Percentiles rank a stretch among this genome's conserved stretches.
Conservation (phyloP, 2,329 filamentous ascomycete species). For the Tothia fuscella region DNA sequence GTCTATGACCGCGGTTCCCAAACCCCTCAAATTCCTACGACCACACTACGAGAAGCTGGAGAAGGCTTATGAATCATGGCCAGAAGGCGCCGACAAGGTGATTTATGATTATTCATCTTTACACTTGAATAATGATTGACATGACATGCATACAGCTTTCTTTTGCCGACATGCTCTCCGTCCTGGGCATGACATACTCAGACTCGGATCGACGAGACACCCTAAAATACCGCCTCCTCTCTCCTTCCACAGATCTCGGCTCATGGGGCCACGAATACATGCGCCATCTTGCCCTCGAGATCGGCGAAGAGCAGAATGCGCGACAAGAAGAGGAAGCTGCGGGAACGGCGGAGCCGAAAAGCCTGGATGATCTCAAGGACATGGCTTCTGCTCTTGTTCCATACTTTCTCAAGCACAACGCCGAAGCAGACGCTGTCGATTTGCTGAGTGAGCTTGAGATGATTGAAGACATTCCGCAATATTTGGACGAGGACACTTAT, state of each 20-base stretch:
- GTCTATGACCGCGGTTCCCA: slow-evolving; percentile 98
- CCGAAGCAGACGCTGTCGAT: slow-evolving; percentile 95
- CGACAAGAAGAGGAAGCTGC: slow-evolving; percentile 75
- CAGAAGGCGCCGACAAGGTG: slow-evolving; percentile 71
- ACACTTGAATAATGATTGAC: background rate
- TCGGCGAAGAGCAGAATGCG: slow-evolving; percentile 87
- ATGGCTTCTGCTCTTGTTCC: slow-evolving; percentile 78
- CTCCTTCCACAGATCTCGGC: slow-evolving; percentile 81
- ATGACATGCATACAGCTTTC: slow-evolving; percentile 43
- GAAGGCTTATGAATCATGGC: slow-evolving; percentile 83
- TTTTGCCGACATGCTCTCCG: slow-evolving; percentile 88
- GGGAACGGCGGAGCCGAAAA: slow-evolving; percentile 1
- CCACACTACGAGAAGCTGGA: slow-evolving; percentile 89
- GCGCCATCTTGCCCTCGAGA: slow-evolving; percentile 86
- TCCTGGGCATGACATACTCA: slow-evolving; percentile 97
- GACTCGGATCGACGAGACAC: slow-evolving; percentile 94
- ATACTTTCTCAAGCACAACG: slow-evolving; percentile 93
- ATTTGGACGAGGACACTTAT: slow-evolving; percentile 90
- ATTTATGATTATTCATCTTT: background rate
- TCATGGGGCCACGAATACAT: slow-evolving; percentile 99
- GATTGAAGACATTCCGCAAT: slow-evolving; percentile 80
- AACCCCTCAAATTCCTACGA: slow-evolving; percentile 93
- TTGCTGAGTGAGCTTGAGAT: slow-evolving; percentile 95
- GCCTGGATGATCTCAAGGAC: slow-evolving; percentile 73
- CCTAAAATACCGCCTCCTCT: slow-evolving; percentile 84